phyloP scores from a whole-genome alignment of 2,329 filamentous ascomycete species.

The Trichoderma polysporum region DNA sequence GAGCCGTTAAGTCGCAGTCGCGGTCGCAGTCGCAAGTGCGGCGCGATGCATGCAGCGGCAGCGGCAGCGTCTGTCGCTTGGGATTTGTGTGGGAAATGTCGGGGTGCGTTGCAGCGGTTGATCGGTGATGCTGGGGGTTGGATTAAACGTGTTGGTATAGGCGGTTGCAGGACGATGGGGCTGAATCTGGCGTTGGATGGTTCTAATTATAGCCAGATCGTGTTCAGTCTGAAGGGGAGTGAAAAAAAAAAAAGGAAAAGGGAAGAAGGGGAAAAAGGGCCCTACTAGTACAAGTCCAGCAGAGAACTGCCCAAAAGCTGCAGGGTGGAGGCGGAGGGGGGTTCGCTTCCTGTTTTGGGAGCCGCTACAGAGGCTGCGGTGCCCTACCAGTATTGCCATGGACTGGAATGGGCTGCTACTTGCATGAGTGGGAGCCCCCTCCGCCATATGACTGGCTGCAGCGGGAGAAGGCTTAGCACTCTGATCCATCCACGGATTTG shows the following conservation, averaged over 20 bases:
- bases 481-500: background rate
- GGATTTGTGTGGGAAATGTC: background rate
- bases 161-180: slow-evolving; percentile 41
- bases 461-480: slow-evolving; percentile 8
- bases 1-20: slow-evolving; percentile 3
- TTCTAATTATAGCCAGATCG: slow-evolving; percentile 53
- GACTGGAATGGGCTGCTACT: too few relatives aligned
- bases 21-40: slow-evolving; percentile 6
- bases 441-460: slow-evolving; percentile 9
- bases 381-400: background rate
- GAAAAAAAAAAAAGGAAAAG: slow-evolving; percentile 24
- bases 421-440: too few relatives aligned
- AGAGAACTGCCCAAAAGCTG: background rate
- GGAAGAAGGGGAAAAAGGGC: background rate
- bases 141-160: slow-evolving; percentile 20
- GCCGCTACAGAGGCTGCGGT: background rate
- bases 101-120: slow-evolving; percentile 17
- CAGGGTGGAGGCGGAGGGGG: slow-evolving; percentile 13
- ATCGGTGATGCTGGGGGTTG: slow-evolving; percentile 22
- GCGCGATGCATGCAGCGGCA: slow-evolving; percentile 8
- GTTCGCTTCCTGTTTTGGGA: background rate
- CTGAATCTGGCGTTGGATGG: slow-evolving; percentile 50
- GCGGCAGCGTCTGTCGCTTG: slow-evolving; percentile 10
- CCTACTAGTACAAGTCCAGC: background rate
- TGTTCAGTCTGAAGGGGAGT: slow-evolving; percentile 38